Evolutionary conservation across 2,329 filamentous ascomycete genomes (phyloP).

Genomic region (Aspergillus jensenii): DNA sequence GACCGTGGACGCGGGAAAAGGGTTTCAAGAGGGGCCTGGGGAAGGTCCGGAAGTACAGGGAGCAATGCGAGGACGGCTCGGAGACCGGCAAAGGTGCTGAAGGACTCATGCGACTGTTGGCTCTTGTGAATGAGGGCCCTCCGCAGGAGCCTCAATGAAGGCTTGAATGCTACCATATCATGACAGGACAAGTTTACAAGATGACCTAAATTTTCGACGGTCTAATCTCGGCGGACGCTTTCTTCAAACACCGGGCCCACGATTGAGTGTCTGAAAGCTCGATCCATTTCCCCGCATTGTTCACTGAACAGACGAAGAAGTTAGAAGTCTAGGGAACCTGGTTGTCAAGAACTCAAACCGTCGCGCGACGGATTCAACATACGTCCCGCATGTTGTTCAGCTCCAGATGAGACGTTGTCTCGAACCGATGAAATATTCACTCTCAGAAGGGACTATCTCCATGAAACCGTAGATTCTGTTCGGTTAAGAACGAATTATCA

Average conservation of each 20-base stretch:
- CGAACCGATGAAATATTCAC: background rate
- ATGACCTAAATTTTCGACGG: background rate
- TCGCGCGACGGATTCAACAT: background rate
- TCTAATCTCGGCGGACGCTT: background rate
- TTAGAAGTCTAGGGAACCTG: background rate
- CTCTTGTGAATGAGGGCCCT: constrained; percentile 28
- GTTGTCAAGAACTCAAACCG: background rate
- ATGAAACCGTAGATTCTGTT: background rate
- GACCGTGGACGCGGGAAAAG: constrained; percentile 43
- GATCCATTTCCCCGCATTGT: background rate
- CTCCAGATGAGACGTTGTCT: background rate
- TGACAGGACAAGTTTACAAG: background rate
- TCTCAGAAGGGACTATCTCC: background rate
- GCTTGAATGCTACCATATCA: background rate
- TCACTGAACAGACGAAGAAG: background rate
- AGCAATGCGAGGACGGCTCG: constrained; percentile 35
- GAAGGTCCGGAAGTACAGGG: constrained; percentile 38
- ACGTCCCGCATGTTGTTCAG: background rate
- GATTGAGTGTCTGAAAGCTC: background rate
- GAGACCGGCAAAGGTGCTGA: constrained; percentile 33
- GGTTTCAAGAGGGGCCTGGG: constrained; percentile 44
- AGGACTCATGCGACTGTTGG: constrained; percentile 39
- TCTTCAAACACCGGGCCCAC: background rate
- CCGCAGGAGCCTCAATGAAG: constrained; percentile 8
- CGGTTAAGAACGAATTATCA: background rate